A percentile compares a stretch with the other conserved stretches of the same genome.
phyloP scores from a whole-genome alignment of 495 filamentous ascomycete genomes.

The Penicillium verhagenii region DNA sequence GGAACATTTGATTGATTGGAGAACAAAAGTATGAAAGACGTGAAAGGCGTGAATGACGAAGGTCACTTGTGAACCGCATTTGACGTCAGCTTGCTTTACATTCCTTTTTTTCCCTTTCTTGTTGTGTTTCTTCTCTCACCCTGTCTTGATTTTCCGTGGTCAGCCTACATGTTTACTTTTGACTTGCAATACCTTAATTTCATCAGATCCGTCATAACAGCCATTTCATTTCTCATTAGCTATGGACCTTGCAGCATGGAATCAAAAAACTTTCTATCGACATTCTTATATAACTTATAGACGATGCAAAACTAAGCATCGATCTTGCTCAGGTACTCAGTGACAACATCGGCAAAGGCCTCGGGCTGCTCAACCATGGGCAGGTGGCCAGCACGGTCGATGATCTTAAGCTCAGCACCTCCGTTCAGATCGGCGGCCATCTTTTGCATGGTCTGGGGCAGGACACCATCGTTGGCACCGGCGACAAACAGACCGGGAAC shows the following conservation, averaged over 20 bases:
- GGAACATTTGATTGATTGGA: background rate
- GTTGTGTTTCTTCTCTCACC: background rate
- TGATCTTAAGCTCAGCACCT: conserved; percentile 56
- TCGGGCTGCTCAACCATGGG: conserved; percentile 77
- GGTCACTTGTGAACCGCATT: background rate
- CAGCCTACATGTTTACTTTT: no score
- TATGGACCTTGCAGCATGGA: background rate
- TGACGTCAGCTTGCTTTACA: background rate
- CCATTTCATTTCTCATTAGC: conserved; percentile 3
- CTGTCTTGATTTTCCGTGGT: background rate
- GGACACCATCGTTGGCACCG: conserved; percentile 68
- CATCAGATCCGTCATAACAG: background rate
- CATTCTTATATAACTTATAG: background rate
- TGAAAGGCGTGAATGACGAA: background rate
- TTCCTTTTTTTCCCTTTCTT: background rate
- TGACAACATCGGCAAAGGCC: conserved; percentile 61
- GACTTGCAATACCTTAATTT: background rate
- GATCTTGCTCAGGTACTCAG: conserved; percentile 47
- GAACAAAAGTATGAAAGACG: no score
- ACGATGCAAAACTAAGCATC: conserved; percentile 13
- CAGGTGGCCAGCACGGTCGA: conserved; percentile 71
- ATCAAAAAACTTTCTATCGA: background rate
- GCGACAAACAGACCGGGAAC: conserved; percentile 67
- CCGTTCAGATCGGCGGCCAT: conserved; percentile 58
- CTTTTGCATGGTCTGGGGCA: conserved; percentile 74